These are phyloP conservation scores for Omphalotus guepiniiformis DNA, from an alignment of 768 basidiomycete genomes.

Conservation along the genomic window DNA sequence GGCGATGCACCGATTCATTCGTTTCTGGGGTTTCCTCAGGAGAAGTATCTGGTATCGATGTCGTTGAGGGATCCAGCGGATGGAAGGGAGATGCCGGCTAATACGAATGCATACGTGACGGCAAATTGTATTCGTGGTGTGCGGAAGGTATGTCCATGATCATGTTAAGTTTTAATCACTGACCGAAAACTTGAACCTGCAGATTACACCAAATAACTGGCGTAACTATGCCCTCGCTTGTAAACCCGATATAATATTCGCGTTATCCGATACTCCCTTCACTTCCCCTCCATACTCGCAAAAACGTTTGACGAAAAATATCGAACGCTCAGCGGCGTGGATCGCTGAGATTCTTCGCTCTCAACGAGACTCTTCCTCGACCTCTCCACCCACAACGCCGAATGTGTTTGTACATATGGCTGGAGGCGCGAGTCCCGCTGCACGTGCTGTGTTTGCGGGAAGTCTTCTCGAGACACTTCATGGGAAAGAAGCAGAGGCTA, in stretches of 20 bases:
- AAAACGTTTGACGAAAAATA: slow-evolving; percentile 70
- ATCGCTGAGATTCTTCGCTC: slow-evolving; percentile 47
- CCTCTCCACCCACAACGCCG: slow-evolving; percentile 13
- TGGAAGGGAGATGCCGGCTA: slow-evolving; percentile 65
- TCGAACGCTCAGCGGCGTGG: slow-evolving; percentile 69
- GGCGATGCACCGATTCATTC: slow-evolving; percentile 55
- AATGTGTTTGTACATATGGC: slow-evolving; percentile 68
- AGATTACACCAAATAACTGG: slow-evolving; percentile 61
- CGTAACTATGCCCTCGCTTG: slow-evolving; percentile 44
- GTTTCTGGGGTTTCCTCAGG: slow-evolving; percentile 53
- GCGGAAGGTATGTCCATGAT: slow-evolving; percentile 48
- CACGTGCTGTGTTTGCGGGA: slow-evolving; percentile 61
- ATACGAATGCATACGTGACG: slow-evolving; percentile 53
- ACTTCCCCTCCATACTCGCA: slow-evolving; percentile 67
- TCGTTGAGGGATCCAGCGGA: slow-evolving; percentile 65
- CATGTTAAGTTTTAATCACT: too few relatives aligned
- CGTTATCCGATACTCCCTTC: slow-evolving; percentile 67
- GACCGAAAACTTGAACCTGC: neutral
- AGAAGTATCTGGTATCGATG: slow-evolving; percentile 51
- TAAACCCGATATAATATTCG: slow-evolving; percentile 66
- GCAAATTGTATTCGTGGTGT: slow-evolving; percentile 65
- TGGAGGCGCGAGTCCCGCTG: slow-evolving; percentile 50
- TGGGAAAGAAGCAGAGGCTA: slow-evolving; percentile 47
- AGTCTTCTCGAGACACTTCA: slow-evolving; percentile 53
- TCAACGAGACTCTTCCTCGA: slow-evolving; percentile 5